Conservation (phyloP, 1,284 basidiomycete genomes). For the Ustilago cynodontis region DNA sequence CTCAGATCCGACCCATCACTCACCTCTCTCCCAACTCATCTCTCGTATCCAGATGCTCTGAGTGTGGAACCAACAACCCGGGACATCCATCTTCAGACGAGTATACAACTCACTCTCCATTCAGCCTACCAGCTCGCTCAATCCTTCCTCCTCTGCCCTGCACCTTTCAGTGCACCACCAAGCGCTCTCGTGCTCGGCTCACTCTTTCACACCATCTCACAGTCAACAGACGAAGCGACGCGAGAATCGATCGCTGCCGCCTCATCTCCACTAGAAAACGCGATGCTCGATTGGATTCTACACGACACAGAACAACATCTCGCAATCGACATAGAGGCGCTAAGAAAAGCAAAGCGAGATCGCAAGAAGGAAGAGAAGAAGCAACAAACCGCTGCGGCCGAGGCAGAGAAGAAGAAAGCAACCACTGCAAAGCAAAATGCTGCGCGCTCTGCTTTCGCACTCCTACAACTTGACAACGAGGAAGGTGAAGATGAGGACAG, state of each 20-base stretch:
- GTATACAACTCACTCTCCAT: conserved; percentile 44
- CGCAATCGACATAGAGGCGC: conserved; percentile 50
- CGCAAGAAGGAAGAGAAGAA: conserved; percentile 49
- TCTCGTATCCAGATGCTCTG: conserved; percentile 23
- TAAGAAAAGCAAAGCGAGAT: conserved; percentile 47
- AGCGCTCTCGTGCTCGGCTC: conserved; percentile 42
- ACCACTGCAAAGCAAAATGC: conserved; percentile 28
- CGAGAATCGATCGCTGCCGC: conserved; percentile 19
- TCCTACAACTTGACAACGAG: conserved; percentile 35
- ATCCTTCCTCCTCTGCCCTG: conserved; percentile 40
- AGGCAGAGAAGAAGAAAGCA: conserved; percentile 27
- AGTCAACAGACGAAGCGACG: conserved; percentile 24
- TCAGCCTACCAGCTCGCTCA: conserved; percentile 45
- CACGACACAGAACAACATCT: conserved; percentile 38
- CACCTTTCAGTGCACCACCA: conserved; percentile 32
- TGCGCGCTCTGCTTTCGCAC: conserved; percentile 24
- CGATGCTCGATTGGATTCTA: conserved; percentile 46
- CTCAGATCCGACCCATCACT: conserved; percentile 28
- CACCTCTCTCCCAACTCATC: conserved; percentile 18
- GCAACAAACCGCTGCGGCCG: conserved; percentile 17
- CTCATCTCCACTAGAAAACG: conserved; percentile 22
- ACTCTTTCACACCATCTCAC: conserved; percentile 38
- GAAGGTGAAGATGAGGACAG: conserved; percentile 28
- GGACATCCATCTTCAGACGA: conserved; percentile 44
- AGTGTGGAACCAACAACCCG: conserved; percentile 40